These are phyloP conservation scores for Diddensiella santjacobensis DNA, from an alignment of 805 yeast genomes.

Conservation along the genomic window DNA sequence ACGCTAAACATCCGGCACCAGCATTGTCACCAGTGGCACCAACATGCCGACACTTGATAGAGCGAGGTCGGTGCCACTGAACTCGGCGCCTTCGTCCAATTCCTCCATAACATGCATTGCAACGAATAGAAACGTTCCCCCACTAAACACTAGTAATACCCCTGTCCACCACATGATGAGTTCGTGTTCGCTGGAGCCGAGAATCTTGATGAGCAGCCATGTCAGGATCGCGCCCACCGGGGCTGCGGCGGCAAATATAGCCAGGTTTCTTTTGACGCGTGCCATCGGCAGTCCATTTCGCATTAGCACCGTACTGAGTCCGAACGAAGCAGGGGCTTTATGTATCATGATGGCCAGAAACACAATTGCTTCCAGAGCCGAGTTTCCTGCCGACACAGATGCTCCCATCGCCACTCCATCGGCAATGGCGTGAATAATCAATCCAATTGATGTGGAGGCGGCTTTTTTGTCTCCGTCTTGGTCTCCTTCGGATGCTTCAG, in stretches of 20 bases:
- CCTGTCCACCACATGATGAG: constrained; percentile 45
- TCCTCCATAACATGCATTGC: constrained; percentile 60
- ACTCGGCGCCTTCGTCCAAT: constrained; percentile 28
- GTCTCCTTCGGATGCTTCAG: neutral
- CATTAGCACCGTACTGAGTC: constrained; percentile 54
- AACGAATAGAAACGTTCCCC: constrained; percentile 70
- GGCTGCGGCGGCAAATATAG: constrained; percentile 54
- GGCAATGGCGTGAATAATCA: constrained; percentile 61
- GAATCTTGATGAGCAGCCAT: constrained; percentile 35
- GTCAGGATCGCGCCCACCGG: constrained; percentile 58
- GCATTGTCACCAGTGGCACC: constrained; percentile 31
- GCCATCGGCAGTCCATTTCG: constrained; percentile 35
- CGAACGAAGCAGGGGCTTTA: constrained; percentile 72
- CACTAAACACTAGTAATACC: constrained; percentile 56
- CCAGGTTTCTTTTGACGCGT: constrained; percentile 44
- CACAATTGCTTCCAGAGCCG: constrained; percentile 43
- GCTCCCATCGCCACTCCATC: constrained; percentile 76
- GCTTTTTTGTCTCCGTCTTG: constrained; percentile 17
- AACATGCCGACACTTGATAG: constrained; percentile 31
- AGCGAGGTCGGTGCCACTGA: constrained; percentile 21
- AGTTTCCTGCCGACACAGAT: constrained; percentile 41
- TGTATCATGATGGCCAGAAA: constrained; percentile 62
- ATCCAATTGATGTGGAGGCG: constrained; percentile 55
- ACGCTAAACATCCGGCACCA: constrained; percentile 27
- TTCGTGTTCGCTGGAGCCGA: constrained; percentile 19